Evolutionary conservation across 257 asterid genomes (phyloP).

Genomic region (Solanum lycopersicoides): DNA sequence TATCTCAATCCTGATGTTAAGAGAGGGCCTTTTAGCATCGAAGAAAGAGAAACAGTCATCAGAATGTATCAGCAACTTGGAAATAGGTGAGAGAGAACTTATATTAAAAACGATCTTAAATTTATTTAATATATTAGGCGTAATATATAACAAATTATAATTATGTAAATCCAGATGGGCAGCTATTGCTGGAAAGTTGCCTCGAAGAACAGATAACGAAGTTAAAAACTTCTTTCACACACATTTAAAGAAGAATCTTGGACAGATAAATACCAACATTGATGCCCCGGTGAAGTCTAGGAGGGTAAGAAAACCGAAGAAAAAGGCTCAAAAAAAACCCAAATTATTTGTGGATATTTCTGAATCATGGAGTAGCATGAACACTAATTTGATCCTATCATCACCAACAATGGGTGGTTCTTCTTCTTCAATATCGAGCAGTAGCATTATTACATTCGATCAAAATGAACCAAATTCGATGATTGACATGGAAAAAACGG

Average conservation of each 20-base stretch:
- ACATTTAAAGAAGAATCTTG: background rate
- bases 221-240: slow-evolving; percentile 2
- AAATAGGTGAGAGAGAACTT: background rate
- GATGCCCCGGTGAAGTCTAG: background rate
- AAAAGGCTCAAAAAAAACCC: background rate
- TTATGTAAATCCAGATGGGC: background rate
- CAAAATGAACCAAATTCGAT: background rate
- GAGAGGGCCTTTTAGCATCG: background rate
- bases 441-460: background rate
- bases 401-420: background rate
- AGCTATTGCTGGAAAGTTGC: background rate
- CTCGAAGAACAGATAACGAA: background rate
- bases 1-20: background rate
- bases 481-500: background rate
- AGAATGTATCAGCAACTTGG: background rate
- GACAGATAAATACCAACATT: background rate
- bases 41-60: background rate
- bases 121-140: background rate
- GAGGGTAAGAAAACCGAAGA: background rate
- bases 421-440: background rate
- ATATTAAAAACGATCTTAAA: background rate
- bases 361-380: background rate
- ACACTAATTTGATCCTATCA: background rate
- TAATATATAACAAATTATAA: background rate
- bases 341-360: background rate